Base-by-base conservation (phyloP, 2,329 filamentous ascomycete genomes). In the Samsoniella hepiali region DNA sequence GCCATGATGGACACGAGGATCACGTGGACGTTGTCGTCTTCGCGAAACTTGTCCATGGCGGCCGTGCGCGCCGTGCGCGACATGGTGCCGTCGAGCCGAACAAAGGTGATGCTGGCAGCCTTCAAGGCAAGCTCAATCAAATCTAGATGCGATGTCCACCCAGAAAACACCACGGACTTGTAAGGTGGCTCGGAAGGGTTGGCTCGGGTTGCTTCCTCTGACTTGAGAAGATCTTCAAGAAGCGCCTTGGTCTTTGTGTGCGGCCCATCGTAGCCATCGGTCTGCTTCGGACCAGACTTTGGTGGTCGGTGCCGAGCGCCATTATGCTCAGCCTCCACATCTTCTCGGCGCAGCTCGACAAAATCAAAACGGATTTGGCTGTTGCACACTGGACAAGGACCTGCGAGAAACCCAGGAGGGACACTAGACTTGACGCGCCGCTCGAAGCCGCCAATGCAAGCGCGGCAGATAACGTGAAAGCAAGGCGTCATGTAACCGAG, bases 121-220 rank as follows among this genome's bases (percentile, higher is more conserved):
- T 86, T 81, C 15, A 98, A 82, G 0, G 93, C 94, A 57, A 91
- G 82, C 72, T 95, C 88, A 68, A 99, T 96, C 27, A 99, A 84
- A 73, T 98, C 93, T 17, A 99, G 85, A 72, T 98, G 93, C 0
- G 90, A 89, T 0, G 95, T 98, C 93, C 95, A 98, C n/a, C 88
- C 89, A 0, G 93, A 97, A 76, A 98, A 98, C 7, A 99, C 88
- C 15, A 99, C 93, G 32, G 91, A 95, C 74, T 97, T 98, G 76
- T 91, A 90, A 0, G 93, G 93, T 0, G 86, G 84, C 71, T 93
- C 86, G 11, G 84, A 77, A 0, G 87, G 85, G 10, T 85, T 79
- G 0, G 77, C 78, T 44, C 83, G 81, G 65, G 87, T 91, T 72
- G 88, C 85, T 0, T 80, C 79, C 63, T 87, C 85, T 58, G 87